Evolutionary conservation across 805 yeast species (phyloP).

Genomic region (Blastobotrys chiropterorum): DNA sequence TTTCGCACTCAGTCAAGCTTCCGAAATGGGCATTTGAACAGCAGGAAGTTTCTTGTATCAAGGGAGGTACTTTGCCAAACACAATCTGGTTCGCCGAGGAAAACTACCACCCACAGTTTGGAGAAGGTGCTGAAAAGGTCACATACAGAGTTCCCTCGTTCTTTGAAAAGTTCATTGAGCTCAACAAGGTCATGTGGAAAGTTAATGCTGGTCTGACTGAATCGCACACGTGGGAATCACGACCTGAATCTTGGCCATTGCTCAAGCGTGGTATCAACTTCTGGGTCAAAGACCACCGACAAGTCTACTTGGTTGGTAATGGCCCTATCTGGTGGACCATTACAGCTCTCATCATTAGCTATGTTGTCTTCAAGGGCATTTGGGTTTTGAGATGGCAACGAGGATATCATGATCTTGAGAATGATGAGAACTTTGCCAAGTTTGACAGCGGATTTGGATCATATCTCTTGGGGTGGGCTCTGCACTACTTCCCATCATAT

Average conservation of each 20-base stretch:
- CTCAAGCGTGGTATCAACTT: slow-evolving; percentile 53
- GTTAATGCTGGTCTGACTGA: slow-evolving; percentile 43
- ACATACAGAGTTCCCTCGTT: slow-evolving; percentile 37
- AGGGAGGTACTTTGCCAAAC: slow-evolving; percentile 59
- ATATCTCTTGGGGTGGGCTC: slow-evolving; percentile 48
- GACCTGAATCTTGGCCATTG: slow-evolving; percentile 62
- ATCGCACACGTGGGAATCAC: slow-evolving; percentile 44
- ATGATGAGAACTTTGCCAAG: slow-evolving; percentile 22
- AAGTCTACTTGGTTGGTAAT: slow-evolving; percentile 62
- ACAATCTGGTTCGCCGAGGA: slow-evolving; percentile 71
- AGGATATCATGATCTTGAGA: slow-evolving; percentile 28
- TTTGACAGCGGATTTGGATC: slow-evolving; percentile 36
- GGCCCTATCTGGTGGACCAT: slow-evolving; percentile 49
- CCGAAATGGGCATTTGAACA: slow-evolving; percentile 85
- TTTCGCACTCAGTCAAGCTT: slow-evolving; percentile 65
- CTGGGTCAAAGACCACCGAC: slow-evolving; percentile 40
- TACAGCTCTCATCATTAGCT: slow-evolving; percentile 28
- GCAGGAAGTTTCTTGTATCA: slow-evolving; percentile 83
- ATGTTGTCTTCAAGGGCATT: slow-evolving; percentile 24
- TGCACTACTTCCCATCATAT: slow-evolving; percentile 55
- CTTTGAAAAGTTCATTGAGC: slow-evolving; percentile 46
- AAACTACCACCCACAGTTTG: slow-evolving; percentile 49
- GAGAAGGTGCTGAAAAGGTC: slow-evolving; percentile 30
- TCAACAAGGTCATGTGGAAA: slow-evolving; percentile 51
- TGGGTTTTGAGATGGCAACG: slow-evolving; percentile 36